phyloP scores from a whole-genome alignment of 1,284 basidiomycete species.

The Moesziomyces sp. region DNA sequence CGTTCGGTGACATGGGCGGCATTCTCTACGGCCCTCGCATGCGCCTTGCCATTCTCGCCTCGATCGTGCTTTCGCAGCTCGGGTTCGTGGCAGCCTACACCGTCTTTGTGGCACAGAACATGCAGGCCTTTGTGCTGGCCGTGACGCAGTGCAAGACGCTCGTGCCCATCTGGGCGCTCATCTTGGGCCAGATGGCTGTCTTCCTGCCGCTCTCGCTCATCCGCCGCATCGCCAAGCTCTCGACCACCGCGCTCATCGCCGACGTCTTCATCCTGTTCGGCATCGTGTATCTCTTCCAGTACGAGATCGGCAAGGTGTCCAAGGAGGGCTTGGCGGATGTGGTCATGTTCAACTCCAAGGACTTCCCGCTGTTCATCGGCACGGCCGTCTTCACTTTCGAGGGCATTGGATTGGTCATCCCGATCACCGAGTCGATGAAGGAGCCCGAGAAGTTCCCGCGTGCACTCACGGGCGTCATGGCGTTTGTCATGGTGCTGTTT shows the following conservation, averaged over 20 bases:
- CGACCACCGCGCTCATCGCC: slow-evolving; percentile 88
- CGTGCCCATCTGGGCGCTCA: slow-evolving; percentile 81
- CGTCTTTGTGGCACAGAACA: slow-evolving; percentile 94
- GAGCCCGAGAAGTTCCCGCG: slow-evolving; percentile 90
- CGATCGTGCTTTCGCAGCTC: slow-evolving; percentile 89
- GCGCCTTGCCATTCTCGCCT: slow-evolving; percentile 86
- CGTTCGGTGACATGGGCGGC: slow-evolving; percentile 97
- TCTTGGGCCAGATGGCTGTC: slow-evolving; percentile 82
- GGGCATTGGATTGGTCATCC: slow-evolving; percentile 95
- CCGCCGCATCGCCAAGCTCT: slow-evolving; percentile 75
- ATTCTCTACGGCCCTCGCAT: slow-evolving; percentile 90
- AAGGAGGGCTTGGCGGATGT: slow-evolving; percentile 74
- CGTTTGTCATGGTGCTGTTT: slow-evolving; percentile 81
- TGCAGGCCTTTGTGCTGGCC: slow-evolving; percentile 82
- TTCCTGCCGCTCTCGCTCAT: slow-evolving; percentile 72
- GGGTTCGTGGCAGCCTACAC: slow-evolving; percentile 89
- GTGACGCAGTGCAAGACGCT: slow-evolving; percentile 81
- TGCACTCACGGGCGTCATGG: slow-evolving; percentile 90
- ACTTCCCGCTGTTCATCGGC: slow-evolving; percentile 91
- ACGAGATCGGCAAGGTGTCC: slow-evolving; percentile 59
- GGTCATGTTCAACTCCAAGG: slow-evolving; percentile 84
- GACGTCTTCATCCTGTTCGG: slow-evolving; percentile 95
- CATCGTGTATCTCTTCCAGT: slow-evolving; percentile 69
- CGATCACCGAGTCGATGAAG: slow-evolving; percentile 93
- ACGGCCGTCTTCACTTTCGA: slow-evolving; percentile 99